Evolutionary conservation across 768 basidiomycete genomes (phyloP).

Genomic region (Saitozyma podzolica): DNA sequence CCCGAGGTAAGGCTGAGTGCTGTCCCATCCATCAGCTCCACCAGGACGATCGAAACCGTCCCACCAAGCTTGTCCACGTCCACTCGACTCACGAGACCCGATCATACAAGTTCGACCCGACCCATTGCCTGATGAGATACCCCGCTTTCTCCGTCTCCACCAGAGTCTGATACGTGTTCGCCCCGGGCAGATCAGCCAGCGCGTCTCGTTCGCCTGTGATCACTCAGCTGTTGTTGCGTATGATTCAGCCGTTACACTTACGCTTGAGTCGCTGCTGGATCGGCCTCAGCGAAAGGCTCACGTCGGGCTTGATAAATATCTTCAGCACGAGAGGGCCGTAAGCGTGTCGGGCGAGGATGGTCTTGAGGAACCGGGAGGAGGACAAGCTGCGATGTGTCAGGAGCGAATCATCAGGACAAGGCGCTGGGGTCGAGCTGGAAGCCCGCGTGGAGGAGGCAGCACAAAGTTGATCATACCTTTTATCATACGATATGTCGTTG

Average conservation of each 20-base stretch:
- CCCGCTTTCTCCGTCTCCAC: conserved; percentile 95
- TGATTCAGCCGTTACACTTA: conserved; percentile 10
- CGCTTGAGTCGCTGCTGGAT: conserved; percentile 79
- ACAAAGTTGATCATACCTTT: conserved; percentile 61
- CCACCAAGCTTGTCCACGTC: background rate
- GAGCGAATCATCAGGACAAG: no score
- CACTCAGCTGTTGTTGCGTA: background rate
- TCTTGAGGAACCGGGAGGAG: conserved; percentile 73
- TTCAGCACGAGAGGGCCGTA: conserved; percentile 86
- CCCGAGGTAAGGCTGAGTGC: conserved; percentile 92
- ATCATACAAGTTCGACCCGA: conserved; percentile 91
- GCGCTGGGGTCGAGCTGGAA: background rate
- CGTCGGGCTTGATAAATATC: conserved; percentile 93
- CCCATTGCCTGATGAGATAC: conserved; percentile 91
- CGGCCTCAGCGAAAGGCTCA: conserved; percentile 70
- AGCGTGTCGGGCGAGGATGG: conserved; percentile 80
- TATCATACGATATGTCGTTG: conserved; percentile 83
- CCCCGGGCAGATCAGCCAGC: conserved; percentile 77
- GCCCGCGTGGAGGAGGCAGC: background rate
- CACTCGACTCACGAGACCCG: conserved; percentile 75
- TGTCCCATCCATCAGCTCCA: conserved; percentile 49
- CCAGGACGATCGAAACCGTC: background rate
- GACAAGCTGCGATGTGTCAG: conserved; percentile 59
- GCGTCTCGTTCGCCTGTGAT: conserved; percentile 77
- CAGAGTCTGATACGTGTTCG: conserved; percentile 83